Percentiles rank a stretch among this genome's conserved stretches.
Conservation (phyloP, 495 filamentous ascomycete species). For the Hypomontagnella monticulosa region DNA sequence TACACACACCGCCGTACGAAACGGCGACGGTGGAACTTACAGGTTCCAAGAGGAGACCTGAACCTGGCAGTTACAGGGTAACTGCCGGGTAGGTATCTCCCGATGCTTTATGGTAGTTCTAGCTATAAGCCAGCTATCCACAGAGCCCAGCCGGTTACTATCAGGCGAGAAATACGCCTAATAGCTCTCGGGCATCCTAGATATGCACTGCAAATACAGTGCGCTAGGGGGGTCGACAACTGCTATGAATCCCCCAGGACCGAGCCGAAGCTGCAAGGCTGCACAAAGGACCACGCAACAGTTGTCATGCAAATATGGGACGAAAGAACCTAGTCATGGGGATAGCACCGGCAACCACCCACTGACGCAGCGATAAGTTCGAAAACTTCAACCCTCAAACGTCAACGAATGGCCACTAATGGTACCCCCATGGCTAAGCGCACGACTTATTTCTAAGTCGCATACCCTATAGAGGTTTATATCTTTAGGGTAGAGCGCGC, state of each 20-base stretch:
- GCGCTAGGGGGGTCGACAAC: constrained; percentile 20
- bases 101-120: background rate
- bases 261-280: constrained; percentile 10
- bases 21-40: background rate
- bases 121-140: constrained; percentile 5
- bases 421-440: background rate
- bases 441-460: background rate
- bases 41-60: constrained; percentile 7
- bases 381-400: background rate
- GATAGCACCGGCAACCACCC: background rate
- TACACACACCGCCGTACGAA: background rate
- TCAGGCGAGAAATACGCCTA: constrained; percentile 37
- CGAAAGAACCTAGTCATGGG: background rate
- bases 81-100: background rate
- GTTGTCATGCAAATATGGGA: constrained; percentile 16
- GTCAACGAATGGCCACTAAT: background rate
- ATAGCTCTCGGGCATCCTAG: constrained; percentile 26
- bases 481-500: background rate
- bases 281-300: constrained; percentile 17
- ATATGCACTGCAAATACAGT: background rate
- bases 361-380: background rate
- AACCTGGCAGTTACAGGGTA: background rate
- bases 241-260: constrained; percentile 13
- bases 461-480: background rate
- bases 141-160: constrained; percentile 38